Evolutionary conservation across 148 eudicot genomes (phyloP).

Genomic region (Polygonum aviculare): DNA sequence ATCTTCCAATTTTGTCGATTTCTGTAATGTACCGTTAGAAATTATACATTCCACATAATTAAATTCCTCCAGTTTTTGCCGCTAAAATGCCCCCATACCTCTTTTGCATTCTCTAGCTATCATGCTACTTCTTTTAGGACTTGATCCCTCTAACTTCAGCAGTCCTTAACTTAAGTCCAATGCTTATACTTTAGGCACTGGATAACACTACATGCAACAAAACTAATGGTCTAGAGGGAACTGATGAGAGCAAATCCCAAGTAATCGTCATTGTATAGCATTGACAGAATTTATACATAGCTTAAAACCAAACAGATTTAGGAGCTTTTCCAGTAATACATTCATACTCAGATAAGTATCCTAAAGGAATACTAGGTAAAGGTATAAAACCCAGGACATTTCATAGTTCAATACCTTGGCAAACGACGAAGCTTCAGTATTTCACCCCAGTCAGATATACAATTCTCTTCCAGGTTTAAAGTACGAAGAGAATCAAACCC

Average conservation of each 20-base stretch:
- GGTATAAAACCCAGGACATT: neutral
- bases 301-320: neutral
- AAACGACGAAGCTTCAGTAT: slow-evolving; percentile 64
- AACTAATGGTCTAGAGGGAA: neutral
- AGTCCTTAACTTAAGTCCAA: neutral
- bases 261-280: neutral
- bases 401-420: slow-evolving; percentile 34
- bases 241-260: neutral
- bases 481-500: slow-evolving; percentile 61
- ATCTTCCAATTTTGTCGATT: neutral
- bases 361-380: neutral
- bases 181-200: neutral
- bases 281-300: neutral
- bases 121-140: neutral
- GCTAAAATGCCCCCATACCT: neutral
- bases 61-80: neutral
- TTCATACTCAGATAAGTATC: neutral
- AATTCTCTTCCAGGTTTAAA: slow-evolving; percentile 80
- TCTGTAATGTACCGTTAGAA: neutral
- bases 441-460: slow-evolving; percentile 76
- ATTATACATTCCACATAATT: neutral
- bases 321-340: neutral
- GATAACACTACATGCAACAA: neutral
- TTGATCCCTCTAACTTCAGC: neutral
- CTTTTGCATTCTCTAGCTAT: neutral